phyloP scores from a whole-genome alignment of 2,329 filamentous ascomycete genomes.

The Pseudogymnoascus sp. region DNA sequence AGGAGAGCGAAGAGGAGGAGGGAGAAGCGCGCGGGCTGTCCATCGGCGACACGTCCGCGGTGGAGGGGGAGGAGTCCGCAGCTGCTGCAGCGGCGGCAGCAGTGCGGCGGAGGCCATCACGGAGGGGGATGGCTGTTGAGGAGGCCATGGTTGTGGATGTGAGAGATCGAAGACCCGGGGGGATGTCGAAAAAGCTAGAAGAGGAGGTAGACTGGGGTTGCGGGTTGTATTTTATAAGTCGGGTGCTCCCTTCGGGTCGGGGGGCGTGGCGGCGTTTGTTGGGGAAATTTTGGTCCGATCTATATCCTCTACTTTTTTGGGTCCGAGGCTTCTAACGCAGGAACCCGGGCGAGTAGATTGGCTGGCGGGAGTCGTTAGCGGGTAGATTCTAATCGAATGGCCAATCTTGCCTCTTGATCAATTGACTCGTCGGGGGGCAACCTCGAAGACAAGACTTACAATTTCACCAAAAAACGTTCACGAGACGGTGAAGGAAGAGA shows the following conservation, averaged over 20 bases:
- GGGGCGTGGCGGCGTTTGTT: background rate
- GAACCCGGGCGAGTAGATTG: background rate
- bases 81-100: slow-evolving; percentile 21
- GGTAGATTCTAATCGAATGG: background rate
- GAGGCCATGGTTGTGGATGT: slow-evolving; percentile 24
- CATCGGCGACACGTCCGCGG: slow-evolving; percentile 46
- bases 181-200: background rate
- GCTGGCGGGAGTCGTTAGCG: background rate
- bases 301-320: background rate
- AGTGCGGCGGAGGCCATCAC: slow-evolving; percentile 20
- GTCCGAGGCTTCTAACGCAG: background rate
- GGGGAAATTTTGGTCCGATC: background rate
- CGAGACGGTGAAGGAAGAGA: background rate
- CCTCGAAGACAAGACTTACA: background rate
- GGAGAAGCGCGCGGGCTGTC: slow-evolving; percentile 55
- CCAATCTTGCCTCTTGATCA: background rate
- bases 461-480: background rate
- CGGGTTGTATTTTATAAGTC: background rate
- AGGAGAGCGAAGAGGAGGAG: slow-evolving; percentile 88
- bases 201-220: background rate
- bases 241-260: background rate
- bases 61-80: slow-evolving; percentile 37
- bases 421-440: background rate
- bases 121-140: slow-evolving; percentile 22
- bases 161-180: background rate